phyloP scores from a whole-genome alignment of 2,329 filamentous ascomycete genomes.

The Fusarium sp. region DNA sequence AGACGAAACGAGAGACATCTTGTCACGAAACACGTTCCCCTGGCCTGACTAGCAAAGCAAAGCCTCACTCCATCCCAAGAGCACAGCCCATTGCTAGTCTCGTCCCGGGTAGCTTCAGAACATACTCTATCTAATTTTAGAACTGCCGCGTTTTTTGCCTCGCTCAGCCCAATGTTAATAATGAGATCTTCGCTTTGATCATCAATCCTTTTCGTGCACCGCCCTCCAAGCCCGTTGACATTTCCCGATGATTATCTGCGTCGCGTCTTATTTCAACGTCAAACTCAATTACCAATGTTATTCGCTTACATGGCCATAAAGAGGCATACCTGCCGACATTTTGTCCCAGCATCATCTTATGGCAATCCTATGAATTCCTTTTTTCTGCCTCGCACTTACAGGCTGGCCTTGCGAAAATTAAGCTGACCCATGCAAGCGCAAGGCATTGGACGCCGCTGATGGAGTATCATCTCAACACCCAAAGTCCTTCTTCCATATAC shows the following conservation, averaged over 20 bases:
- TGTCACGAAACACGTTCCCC: slow-evolving; percentile 10
- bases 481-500: slow-evolving; percentile 21
- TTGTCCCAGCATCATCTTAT: not conserved
- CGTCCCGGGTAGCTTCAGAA: slow-evolving; percentile 26
- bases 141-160: slow-evolving; percentile 35
- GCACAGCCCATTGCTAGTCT: slow-evolving; percentile 38
- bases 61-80: slow-evolving; percentile 29
- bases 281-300: not conserved
- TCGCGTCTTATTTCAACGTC: not conserved
- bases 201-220: not conserved
- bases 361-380: not conserved
- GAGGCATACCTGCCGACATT: not conserved
- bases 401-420: not conserved
- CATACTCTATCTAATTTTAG: slow-evolving; percentile 43
- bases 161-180: slow-evolving; percentile 37
- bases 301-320: not conserved
- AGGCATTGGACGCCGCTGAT: slow-evolving; percentile 5
- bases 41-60: slow-evolving; percentile 13
- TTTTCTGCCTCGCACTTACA: not conserved
- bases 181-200: not conserved
- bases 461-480: slow-evolving; percentile 3
- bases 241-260: not conserved
- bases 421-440: slow-evolving; percentile 14
- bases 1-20: not conserved
- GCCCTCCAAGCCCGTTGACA: slow-evolving; percentile 4